These are phyloP conservation scores for Stachybotrys echinatus DNA, from an alignment of 2,329 filamentous ascomycete species.

Conservation along the genomic window DNA sequence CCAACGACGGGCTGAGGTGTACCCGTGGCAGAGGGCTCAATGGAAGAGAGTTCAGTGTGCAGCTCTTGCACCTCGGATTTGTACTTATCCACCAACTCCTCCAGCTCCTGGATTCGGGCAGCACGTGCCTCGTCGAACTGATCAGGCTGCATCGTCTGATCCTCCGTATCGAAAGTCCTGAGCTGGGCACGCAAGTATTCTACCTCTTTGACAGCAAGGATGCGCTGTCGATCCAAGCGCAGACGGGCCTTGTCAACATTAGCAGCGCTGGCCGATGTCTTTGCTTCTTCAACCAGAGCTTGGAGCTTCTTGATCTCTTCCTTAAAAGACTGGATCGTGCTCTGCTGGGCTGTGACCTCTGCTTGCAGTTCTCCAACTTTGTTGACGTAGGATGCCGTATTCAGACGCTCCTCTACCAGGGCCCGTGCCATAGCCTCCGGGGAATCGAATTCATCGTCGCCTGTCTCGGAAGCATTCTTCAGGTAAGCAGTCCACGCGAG, in stretches of 20 bases:
- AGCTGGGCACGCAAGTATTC: slow-evolving; percentile 91
- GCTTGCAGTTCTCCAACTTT: slow-evolving; percentile 73
- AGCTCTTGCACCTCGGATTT: slow-evolving; percentile 72
- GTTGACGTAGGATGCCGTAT: slow-evolving; percentile 74
- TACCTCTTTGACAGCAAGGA: slow-evolving; percentile 83
- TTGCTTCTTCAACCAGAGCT: slow-evolving; percentile 66
- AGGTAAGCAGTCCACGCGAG: slow-evolving; percentile 83
- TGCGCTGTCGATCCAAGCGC: slow-evolving; percentile 79
- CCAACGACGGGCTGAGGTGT: slow-evolving; percentile 38
- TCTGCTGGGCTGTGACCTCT: slow-evolving; percentile 71
- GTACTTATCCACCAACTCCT: slow-evolving; percentile 82
- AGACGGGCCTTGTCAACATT: slow-evolving; percentile 63
- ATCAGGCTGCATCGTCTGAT: slow-evolving; percentile 78
- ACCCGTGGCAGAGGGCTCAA: slow-evolving; percentile 41
- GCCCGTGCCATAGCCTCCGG: slow-evolving; percentile 84
- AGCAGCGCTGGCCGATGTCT: slow-evolving; percentile 39
- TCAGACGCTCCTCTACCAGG: slow-evolving; percentile 75
- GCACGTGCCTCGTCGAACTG: slow-evolving; percentile 71
- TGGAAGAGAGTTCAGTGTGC: slow-evolving; percentile 66
- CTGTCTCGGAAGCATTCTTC: slow-evolving; percentile 57
- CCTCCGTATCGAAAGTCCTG: slow-evolving; percentile 82
- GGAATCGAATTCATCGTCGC: slow-evolving; percentile 73
- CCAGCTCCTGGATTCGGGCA: slow-evolving; percentile 72
- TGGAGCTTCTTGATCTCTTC: slow-evolving; percentile 60
- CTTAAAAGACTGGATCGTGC: slow-evolving; percentile 66